Evolutionary conservation across 2,329 filamentous ascomycete species (phyloP), one percentile per base, ranked within the genome.

Genomic region (Plectosphaerella cucumerina): DNA sequence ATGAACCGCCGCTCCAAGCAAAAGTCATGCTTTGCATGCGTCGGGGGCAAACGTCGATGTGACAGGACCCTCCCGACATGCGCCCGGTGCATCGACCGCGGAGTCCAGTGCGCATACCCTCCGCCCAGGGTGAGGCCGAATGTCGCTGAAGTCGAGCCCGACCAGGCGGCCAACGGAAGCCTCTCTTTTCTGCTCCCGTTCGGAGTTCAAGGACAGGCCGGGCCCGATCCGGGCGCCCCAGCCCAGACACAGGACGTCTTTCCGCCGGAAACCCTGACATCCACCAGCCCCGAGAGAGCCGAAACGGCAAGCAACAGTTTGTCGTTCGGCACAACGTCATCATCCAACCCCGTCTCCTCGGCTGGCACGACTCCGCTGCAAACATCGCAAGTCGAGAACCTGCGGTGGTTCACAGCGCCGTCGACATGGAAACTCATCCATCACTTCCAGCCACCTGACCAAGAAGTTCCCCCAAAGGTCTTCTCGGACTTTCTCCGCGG

Each of bases 401-500:
- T 53, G 12, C 17, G 21, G 8, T 53, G 51, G 51, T 53, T 53
- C 31, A 44, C 50, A 14, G 17, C 20, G 6, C 39, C 49, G 2
- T 18, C 42, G 4, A 49, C 51, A 15, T 53, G 51, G 47, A 9
- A 37, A 10, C 35, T 53, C 31, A 35, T 21, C 26, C 47, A 50
- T 37, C 51, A 53, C 10, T 34, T 34, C 5, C 17, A 44, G 4
- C 48, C 51, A 6, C 51, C 46, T 3, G n/a, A 9, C 9, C 20
- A 41, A 15, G 22, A 47, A 8, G 46, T 46, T 23, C 34, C 50
- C 5, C 46, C 47, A 17, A 37, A 48, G 11, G 47, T 52, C 8
- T 47, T 51, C 35, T 44, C 47, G 22, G 42, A 52, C 23, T 50
- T 54, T 35, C 37, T 57, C 47, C 47, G 37, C n/a, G 46, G 35